Percentiles rank a stretch among this genome's conserved stretches.
These are phyloP conservation scores for Sphaerulina vaccinii DNA, from an alignment of 2,329 filamentous ascomycete genomes.

Conservation along the genomic window DNA sequence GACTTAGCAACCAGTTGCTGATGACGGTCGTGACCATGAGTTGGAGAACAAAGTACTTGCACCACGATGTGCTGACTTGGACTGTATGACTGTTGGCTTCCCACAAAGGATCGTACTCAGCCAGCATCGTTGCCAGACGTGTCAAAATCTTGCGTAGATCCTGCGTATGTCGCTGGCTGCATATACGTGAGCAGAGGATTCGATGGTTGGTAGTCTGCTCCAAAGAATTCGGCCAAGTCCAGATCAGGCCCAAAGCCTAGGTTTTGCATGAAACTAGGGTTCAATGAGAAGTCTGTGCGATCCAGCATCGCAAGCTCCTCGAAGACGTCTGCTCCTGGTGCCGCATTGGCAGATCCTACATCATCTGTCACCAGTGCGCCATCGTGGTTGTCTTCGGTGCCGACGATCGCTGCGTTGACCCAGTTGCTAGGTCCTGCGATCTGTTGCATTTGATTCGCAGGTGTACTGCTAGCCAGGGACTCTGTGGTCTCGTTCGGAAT, in stretches of 20 bases:
- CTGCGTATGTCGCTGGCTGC: constrained; percentile 27
- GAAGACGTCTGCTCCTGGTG: constrained; percentile 46
- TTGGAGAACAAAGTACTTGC: neutral
- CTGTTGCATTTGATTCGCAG: constrained; percentile 8
- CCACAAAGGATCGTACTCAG: constrained; percentile 10
- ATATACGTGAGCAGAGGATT: constrained; percentile 42
- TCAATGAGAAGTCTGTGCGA: constrained; percentile 54
- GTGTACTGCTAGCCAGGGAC: constrained; percentile 12
- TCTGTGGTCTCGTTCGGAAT: constrained; percentile 24
- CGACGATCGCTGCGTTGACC: constrained; percentile 1
- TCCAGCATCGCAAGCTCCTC: constrained; percentile 60
- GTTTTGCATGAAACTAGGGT: constrained; percentile 66
- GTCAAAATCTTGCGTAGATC: constrained; percentile 7
- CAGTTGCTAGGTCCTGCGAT: constrained; percentile 12
- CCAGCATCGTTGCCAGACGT: constrained; percentile 10
- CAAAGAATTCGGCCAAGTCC: constrained; percentile 56
- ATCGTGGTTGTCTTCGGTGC: neutral
- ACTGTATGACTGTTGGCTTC: too few relatives aligned
- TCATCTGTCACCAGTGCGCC: neutral
- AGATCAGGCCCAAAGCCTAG: constrained; percentile 64
- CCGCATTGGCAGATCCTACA: neutral
- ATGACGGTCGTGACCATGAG: too few relatives aligned
- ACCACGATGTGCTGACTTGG: too few relatives aligned
- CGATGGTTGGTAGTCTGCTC: constrained; percentile 44
- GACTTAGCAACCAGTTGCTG: too few relatives aligned